Conservation (phyloP, 345 rosid genomes). For the Xanthoceras sorbifolium region DNA sequence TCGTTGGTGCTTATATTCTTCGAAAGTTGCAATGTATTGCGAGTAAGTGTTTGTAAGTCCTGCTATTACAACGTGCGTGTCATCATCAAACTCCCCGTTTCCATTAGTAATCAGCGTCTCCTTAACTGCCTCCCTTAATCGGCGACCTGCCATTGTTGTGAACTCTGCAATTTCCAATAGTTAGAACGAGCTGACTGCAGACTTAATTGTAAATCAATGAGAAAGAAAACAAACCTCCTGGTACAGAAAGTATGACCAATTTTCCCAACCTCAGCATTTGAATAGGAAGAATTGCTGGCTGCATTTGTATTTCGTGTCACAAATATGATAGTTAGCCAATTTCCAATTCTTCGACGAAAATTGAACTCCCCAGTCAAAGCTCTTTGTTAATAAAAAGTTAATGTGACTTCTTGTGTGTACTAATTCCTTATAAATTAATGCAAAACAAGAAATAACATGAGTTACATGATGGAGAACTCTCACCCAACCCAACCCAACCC, state of each 20-base stretch:
- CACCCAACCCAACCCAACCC: too few relatives aligned
- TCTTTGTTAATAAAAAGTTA: too few relatives aligned
- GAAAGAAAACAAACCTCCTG: constrained; percentile 49
- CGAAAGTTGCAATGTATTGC: constrained; percentile 52
- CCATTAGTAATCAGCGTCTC: constrained; percentile 48
- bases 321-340: background rate
- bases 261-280: constrained; percentile 56
- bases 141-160: constrained; percentile 62
- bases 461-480: too few relatives aligned
- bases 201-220: background rate
- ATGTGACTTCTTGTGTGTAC: too few relatives aligned
- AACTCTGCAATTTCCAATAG: constrained; percentile 41
- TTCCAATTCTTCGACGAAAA: background rate
- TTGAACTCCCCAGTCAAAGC: background rate
- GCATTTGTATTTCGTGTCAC: constrained; percentile 25
- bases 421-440: too few relatives aligned
- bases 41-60: constrained; percentile 63
- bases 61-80: constrained; percentile 50
- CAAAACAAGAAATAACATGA: too few relatives aligned
- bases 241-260: constrained; percentile 54
- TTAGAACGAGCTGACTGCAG: background rate
- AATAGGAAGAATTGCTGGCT: constrained; percentile 63
- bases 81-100: constrained; percentile 42
- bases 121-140: constrained; percentile 60
- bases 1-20: constrained; percentile 57